Evolutionary conservation across 106 monocot genomes (phyloP), one percentile per base, ranked within the genome.

Genomic region (Hemerocallis citrina): DNA sequence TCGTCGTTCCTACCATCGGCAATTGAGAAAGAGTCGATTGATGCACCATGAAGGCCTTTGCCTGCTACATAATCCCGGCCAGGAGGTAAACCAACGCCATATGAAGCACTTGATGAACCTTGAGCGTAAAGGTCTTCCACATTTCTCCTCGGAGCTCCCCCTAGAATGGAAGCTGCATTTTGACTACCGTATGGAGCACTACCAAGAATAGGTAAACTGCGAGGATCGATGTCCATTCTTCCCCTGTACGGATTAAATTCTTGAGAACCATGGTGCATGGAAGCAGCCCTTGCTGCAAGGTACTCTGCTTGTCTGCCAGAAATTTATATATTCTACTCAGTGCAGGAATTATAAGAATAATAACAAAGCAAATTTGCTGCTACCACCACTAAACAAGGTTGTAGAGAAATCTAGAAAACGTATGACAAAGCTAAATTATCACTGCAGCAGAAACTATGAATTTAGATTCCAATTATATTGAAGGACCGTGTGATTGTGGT

Each of bases 271-370:
- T 75, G 85, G 40, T 74, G 89, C 11, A 63, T 57, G 40, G 91
- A 56, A 64, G 78, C 87, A 68, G 75, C 50, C 55, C 86, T 74
- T 68, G 77, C 84, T 82, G 96, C 69, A 52, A 79, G 79, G 70
- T 85, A 98, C 48, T 98, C 96, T 55, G 81, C 68, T 82, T 87
- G 96, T 91, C 96, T 98, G 91, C 87, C 81, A 98, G 54, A 98
- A 98, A 98, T 82, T 78, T 81, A 98, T 81, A 98, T 79, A 76
- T 71, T 71, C 76, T 78, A 61, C 83, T 92, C 63, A 88, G 84
- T 80, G 69, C 31, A 71, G 27, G 56, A 56, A 58, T 47, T 33
- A 37, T 43, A 67, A 61, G 19, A 66, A 13, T 46, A 35, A 58
- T 31, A 55, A 47, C 25, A 57, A 42, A 67, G 39, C 30, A 63